phyloP scores from a whole-genome alignment of 176 grass and related monocot species.

The Chloris gayana region DNA sequence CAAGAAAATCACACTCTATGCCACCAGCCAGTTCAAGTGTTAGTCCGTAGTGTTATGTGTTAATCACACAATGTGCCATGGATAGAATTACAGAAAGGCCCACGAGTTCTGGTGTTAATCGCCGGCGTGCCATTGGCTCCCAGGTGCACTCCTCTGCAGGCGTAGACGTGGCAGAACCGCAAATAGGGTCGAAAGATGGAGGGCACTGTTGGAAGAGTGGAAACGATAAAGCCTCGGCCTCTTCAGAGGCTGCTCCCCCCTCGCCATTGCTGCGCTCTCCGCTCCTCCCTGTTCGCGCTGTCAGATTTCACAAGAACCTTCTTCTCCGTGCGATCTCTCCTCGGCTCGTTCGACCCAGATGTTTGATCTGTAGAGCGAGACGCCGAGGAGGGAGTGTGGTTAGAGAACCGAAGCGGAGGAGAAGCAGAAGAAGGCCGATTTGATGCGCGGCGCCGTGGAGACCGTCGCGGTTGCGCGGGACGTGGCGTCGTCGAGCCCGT shows the following conservation, averaged over 20 bases:
- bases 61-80: conserved; percentile 26
- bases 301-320: conserved; percentile 37
- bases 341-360: conserved; percentile 12
- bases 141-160: neutral
- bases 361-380: conserved; percentile 45
- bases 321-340: conserved; percentile 35
- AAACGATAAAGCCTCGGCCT: conserved; percentile 50
- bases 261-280: conserved; percentile 52
- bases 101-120: neutral
- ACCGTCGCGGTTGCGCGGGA: conserved; percentile 49
- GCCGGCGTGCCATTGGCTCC: neutral
- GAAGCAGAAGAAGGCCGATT: conserved; percentile 17
- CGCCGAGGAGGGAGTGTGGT: neutral
- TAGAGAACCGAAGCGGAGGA: neutral
- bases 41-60: neutral
- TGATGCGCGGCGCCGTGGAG: conserved; percentile 55
- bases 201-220: conserved; percentile 40
- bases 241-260: conserved; percentile 10
- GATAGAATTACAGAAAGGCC: neutral
- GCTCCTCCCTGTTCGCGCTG: conserved; percentile 20
- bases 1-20: neutral
- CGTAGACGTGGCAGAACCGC: conserved; percentile 18
- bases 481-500: conserved; percentile 47
- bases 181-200: neutral
- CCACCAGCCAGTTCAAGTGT: neutral